Conservation (phyloP, 345 rosid genomes). For the Melaleuca alternifolia region DNA sequence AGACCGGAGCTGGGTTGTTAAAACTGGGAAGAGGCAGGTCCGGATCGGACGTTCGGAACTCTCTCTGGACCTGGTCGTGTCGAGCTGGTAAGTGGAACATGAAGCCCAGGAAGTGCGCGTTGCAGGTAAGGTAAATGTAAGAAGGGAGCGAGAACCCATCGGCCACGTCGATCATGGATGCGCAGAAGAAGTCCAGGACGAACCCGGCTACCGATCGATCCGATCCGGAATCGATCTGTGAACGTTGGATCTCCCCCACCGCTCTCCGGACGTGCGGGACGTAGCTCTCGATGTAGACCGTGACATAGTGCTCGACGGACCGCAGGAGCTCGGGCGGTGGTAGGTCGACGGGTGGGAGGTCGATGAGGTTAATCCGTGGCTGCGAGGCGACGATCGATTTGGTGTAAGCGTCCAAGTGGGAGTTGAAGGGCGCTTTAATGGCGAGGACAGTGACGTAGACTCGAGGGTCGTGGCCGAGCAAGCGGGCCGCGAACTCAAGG, state of each 20-base stretch:
- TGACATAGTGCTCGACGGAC: constrained; percentile 4
- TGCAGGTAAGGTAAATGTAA: constrained; percentile 26
- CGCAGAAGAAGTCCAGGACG: constrained; percentile 35
- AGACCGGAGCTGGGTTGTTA: constrained; percentile 17
- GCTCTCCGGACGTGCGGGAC: constrained; percentile 1
- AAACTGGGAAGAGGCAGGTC: constrained; percentile 15
- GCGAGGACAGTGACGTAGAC: constrained; percentile 20
- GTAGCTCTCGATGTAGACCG: constrained; percentile 1
- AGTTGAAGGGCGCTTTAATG: not conserved
- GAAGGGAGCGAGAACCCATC: constrained; percentile 34
- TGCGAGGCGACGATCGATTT: constrained; percentile 3
- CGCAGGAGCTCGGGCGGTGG: constrained; percentile 8
- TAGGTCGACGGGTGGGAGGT: constrained; percentile 14
- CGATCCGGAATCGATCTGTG: constrained; percentile 1
- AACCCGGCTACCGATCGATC: constrained; percentile 24
- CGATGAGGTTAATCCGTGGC: constrained; percentile 17
- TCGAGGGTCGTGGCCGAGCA: constrained; percentile 20
- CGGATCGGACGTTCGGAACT: constrained; percentile 7
- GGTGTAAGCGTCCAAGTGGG: not conserved
- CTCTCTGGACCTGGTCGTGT: constrained; percentile 3
- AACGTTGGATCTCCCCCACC: not conserved
- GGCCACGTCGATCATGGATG: constrained; percentile 26
- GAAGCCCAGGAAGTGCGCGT: constrained; percentile 24
- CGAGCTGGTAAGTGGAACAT: constrained; percentile 22
- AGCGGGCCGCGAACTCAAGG: constrained; percentile 32